Conservation (phyloP, 164 flowering plant genomes). For the Stephania japonica region DNA sequence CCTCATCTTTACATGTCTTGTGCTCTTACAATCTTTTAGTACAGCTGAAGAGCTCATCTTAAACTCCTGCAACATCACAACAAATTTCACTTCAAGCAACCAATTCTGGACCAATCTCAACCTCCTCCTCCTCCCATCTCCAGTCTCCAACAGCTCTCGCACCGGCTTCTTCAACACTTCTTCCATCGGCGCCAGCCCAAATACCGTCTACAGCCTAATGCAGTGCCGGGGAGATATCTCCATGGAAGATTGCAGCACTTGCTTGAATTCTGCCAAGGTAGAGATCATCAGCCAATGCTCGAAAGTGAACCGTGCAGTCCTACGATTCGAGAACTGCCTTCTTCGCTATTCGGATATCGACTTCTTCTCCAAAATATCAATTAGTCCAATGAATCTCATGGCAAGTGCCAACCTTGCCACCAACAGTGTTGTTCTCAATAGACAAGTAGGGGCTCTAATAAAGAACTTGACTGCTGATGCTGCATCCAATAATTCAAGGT, state of each 20-base stretch:
- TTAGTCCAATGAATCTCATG: too few species aligned
- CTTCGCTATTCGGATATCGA: background rate
- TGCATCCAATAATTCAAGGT: slow-evolving; percentile 5
- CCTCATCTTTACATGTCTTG: too few species aligned
- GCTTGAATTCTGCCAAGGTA: background rate
- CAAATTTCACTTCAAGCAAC: too few species aligned
- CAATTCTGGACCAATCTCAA: background rate
- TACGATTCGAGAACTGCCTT: too few species aligned
- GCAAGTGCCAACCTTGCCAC: background rate
- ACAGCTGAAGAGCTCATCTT: too few species aligned
- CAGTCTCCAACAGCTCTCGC: too few species aligned
- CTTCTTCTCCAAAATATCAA: background rate
- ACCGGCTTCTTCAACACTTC: too few species aligned
- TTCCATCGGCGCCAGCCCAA: background rate
- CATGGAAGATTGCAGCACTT: background rate
- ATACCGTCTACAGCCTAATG: too few species aligned
- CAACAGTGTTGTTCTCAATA: background rate
- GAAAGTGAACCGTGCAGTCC: too few species aligned
- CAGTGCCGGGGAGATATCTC: background rate
- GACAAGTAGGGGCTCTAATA: slow-evolving; percentile 5
- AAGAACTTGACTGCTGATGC: background rate
- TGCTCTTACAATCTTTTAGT: too few species aligned
- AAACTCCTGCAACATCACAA: too few species aligned
- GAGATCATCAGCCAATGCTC: background rate
- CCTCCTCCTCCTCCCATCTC: too few species aligned